Base-by-base conservation (phyloP, 1,139 yeast genomes). In the Pichia norvegensis region DNA sequence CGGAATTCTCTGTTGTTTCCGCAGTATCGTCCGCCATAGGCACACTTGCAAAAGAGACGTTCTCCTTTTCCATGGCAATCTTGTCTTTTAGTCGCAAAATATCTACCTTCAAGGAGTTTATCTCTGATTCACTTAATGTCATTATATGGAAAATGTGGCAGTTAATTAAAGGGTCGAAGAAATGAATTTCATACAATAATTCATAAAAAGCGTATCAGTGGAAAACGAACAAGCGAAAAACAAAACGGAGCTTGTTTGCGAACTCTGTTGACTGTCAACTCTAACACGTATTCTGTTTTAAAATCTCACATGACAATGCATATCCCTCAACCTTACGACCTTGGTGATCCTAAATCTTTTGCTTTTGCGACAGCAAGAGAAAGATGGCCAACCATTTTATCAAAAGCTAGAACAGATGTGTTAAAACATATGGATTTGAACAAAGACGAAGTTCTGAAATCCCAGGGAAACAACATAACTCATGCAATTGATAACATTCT, bases 321-420 rank as follows among this genome's bases (percentile, higher is more conserved):
- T 11, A 27, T 37, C 17, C 64, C 63, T 13, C 49, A 49, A 4
- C 38, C 52, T 4, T 76, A 76, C 56, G 71, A 64, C 55, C 86
- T 85, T 65, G 76, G 76, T 62, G 95, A 87, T 60, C 65, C 69
- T 41, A 74, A 73, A 49, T 84, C 96, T 6, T 92, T 92, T 63
- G 97, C 95, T 10, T 79, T 74, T 60, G 72, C 79, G 31, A 88
- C 97, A 0, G 85, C 86, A 13, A 74, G 78, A 52, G 73, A 72
- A 41, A 79, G 98, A 64, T 92, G 97, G 97, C 95, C 95, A 31
- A 78, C 78, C 46, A 86, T 90, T 55, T 62, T 90, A 42, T 72
- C 76, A 29, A 84, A 81, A 23, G 78, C 81, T 31, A 46, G 40
- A 29, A 70, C 85, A 44, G 76, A 74, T 29, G 97, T 87, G 57